A percentile compares a stretch with the other conserved stretches of the same genome.
These are phyloP conservation scores for Peronospora belbahrii DNA, from an alignment of 352 stramenopile species.

Conservation along the genomic window DNA sequence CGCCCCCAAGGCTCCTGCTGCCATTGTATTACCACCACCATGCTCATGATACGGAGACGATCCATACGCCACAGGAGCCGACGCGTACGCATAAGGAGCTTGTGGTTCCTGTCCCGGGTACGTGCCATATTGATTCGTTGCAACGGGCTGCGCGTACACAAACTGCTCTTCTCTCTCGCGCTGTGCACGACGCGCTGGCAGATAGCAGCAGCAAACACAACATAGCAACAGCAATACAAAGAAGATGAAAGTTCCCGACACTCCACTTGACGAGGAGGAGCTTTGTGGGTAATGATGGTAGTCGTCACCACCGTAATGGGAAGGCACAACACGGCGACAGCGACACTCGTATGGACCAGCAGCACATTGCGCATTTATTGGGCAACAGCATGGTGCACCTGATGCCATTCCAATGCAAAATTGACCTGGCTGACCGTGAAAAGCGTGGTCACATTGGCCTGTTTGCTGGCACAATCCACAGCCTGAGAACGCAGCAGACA, in stretches of 20 bases:
- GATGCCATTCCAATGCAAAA: constrained; percentile 56
- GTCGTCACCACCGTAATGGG: constrained; percentile 14
- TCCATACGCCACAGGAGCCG: constrained; percentile 29
- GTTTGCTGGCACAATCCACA: constrained; percentile 56
- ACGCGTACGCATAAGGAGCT: constrained; percentile 44
- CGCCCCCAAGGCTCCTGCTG: constrained; percentile 36
- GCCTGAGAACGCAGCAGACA: constrained; percentile 45
- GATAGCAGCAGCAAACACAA: constrained; percentile 50
- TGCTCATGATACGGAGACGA: constrained; percentile 15
- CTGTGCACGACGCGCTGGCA: constrained; percentile 21
- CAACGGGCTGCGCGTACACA: constrained; percentile 31
- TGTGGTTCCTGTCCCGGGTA: constrained; percentile 25
- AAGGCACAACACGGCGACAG: constrained; percentile 26
- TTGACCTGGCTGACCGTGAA: constrained; percentile 45
- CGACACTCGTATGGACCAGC: constrained; percentile 52
- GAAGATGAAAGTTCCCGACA: constrained; percentile 32
- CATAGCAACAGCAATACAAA: constrained; percentile 39
- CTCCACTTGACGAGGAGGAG: constrained; percentile 24
- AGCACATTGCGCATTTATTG: constrained; percentile 45
- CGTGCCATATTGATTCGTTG: constrained; percentile 36
- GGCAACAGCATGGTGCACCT: constrained; percentile 56
- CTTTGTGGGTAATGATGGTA: constrained; percentile 21
- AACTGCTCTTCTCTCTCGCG: constrained; percentile 24
- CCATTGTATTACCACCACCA: constrained; percentile 17
- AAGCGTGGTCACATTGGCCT: constrained; percentile 54